A percentile compares a stretch with the other conserved stretches of the same genome.
phyloP scores from a whole-genome alignment of 2,329 filamentous ascomycete genomes.

The Apiospora malaysiana region DNA sequence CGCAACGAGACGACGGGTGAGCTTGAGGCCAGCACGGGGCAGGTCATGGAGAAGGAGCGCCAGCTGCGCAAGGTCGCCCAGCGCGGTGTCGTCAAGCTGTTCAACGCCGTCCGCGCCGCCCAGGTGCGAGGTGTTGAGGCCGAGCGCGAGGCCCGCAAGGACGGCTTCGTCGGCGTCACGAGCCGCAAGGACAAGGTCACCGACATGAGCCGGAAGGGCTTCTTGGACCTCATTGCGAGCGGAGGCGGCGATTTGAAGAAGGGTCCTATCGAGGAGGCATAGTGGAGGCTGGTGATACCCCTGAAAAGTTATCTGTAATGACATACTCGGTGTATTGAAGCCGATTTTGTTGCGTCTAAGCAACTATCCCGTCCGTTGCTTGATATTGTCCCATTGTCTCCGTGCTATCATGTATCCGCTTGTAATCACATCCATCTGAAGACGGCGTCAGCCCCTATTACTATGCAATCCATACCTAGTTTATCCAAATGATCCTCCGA shows the following conservation, averaged over 20 bases:
- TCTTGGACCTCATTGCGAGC: constrained; percentile 84
- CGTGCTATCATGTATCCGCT: neutral
- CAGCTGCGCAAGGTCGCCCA: constrained; percentile 86
- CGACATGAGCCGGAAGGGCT: constrained; percentile 97
- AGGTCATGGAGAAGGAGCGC: constrained; percentile 75
- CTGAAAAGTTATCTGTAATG: constrained; percentile 14
- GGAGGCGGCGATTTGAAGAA: constrained; percentile 66
- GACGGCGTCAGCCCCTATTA: neutral
- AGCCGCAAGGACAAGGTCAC: constrained; percentile 87
- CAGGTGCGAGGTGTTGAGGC: constrained; percentile 88
- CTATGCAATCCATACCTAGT: neutral
- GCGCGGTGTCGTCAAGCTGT: constrained; percentile 92
- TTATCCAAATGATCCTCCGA: too few relatives aligned
- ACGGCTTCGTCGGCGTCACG: constrained; percentile 78
- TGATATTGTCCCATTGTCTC: neutral
- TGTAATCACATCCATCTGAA: neutral
- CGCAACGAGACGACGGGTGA: constrained; percentile 55
- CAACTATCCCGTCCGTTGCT: neutral
- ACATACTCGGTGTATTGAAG: constrained; percentile 1
- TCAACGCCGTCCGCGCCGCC: constrained; percentile 92
- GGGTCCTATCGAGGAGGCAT: constrained; percentile 62
- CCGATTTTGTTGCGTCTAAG: neutral
- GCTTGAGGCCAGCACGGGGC: constrained; percentile 52
- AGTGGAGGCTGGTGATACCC: constrained; percentile 14
- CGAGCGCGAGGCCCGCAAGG: constrained; percentile 69